Evolutionary conservation across 805 yeast genomes (phyloP), one percentile per base, ranked within the genome.

Genomic region (Saccharomycopsis guyanensis): DNA sequence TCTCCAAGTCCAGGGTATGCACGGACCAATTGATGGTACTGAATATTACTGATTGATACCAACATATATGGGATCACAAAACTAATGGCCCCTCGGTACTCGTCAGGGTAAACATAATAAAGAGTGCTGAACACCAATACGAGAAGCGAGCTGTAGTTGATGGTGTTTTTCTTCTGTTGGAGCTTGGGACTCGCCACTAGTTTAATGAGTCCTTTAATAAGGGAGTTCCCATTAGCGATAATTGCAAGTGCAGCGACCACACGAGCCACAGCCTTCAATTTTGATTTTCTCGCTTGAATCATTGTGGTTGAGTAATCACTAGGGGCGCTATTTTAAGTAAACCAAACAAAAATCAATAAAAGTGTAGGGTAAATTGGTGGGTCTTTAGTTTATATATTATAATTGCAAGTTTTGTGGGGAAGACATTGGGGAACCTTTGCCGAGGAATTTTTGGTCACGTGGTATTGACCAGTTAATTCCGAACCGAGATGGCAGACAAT

Each of bases 31-130:
- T 43, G 20, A 8, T 19, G 32, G 22, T 33, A 38, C 23, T 47
- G 51, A 12, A 47, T 22, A 7, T 36, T 42, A 3, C 44, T 47
- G 18, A 39, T 42, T 16, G 3, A 10, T 23, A 42, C 31, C n/a
- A 47, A n/a, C 38, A 47, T 23, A 4, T 18, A 31, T 4, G 39
- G n/a, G 15, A 43, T n/a, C 32, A 35, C 19, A 8, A n/a, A 34
- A 15, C 41, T 46, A n/a, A 47, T 18, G 27, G 8, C 19, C 33
- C 16, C 34, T 3, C 23, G 23, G 27, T 35, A 39, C 12, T 40
- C 40, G 33, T 47, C 47, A 3, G 51, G 51, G 32, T 34, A 43
- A 18, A 47, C 23, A 13, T 34, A 47, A 29, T 43, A 47, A 4
- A 47, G 25, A 6, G 42, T 27, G 22, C 42, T 34, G 35, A 42